Base-by-base conservation (phyloP, 1,284 basidiomycete genomes). In the Fomes fomentarius region DNA sequence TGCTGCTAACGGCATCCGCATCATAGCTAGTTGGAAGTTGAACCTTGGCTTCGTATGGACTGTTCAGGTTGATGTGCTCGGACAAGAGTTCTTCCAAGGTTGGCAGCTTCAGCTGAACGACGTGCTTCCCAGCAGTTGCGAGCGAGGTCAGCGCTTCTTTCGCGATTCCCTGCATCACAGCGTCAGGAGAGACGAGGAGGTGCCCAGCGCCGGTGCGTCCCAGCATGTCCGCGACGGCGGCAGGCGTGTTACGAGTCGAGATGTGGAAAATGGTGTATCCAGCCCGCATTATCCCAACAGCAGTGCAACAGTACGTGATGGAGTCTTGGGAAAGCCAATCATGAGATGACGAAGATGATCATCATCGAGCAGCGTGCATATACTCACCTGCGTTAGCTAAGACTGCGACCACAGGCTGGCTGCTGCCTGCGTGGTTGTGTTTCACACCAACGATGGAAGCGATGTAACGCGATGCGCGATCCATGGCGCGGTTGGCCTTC, bases 221-320 rank as follows among this genome's bases (percentile, higher is more conserved):
- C 17, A 47, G 30, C 31, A 54, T 42, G 22, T 54, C 40, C 9
- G 52, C 41, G 7, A 54, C 25, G 22, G 46, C 52, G 10, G 41
- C 46, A 22, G 45, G 25, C 3, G 25, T 25, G n/a, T 54, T 54
- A 40, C 52, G 52, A 2, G 41, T 37, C 7, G 52, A 54, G 33
- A 54, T 34, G 17, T 31, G 40, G 28, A 54, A 54, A 3, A 40
- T 40, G 2, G 39, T 26, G 40, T 17, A 38, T 15, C 52, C 52
- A 6, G 52, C 39, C 11, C 42, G 28, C 35, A 42, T 26, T 11
- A 42, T 25, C 3, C 41, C 41, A 14, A 42, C 17, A 15, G 26
- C 26, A 17, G 22, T 42, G 22, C 41, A 42, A 15, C 26, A 28
- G 41, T 26, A 42, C 9, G 41, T 42, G 25, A 42, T 42, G 10